Base-by-base conservation (phyloP, 768 basidiomycete species). In the Neoboletus magnificus region DNA sequence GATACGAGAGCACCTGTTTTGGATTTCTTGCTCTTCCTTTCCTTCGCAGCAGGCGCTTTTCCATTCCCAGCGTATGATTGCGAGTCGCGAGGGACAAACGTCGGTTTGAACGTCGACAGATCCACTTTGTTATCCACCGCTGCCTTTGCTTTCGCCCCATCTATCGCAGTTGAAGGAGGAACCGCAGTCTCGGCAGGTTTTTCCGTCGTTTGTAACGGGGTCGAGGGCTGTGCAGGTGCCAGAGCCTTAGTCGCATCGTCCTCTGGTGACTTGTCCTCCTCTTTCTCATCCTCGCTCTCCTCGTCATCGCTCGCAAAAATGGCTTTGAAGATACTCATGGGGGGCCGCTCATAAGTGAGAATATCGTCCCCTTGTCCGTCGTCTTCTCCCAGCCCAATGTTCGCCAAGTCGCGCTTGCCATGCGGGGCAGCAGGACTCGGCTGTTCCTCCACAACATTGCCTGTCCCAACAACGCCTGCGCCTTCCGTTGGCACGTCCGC, bases 251-350 rank as follows among this genome's bases (percentile, higher is more conserved):
- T 32, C 50, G 9, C 49, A 48, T 55, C 50, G 4, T 55, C 57
- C 33, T 44, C 59, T 15, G 43, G 37, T 27, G 62, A 63, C 29
- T 68, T 69, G 63, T 69, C 70, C 61, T 69, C 70, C 61, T 48
- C 71, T 65, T 22, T 66, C 4, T 93, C 91, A 3, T 85, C 85
- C 10, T 85, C 89, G 18, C 85, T 86, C 35, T 91, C 90, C 64
- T 96, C 93, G 43, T 93, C 91, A 57, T 93, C 92, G 71, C 91
- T 93, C 12, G 93, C 95, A 68, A 99, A 99, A 57, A 99, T 98
- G 4, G 96, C 94, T 69, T 96, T 97, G 79, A 98, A 99, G 42
- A 98, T 84, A 65, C 93, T 89, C 81, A 93, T 91, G 7, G 85
- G 76, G 2, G 97, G 96, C 37, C 89, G 81, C 62, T 90, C 78